Evolutionary conservation across 352 stramenopile genomes (phyloP).

Genomic region (Pythium dissotocum): DNA sequence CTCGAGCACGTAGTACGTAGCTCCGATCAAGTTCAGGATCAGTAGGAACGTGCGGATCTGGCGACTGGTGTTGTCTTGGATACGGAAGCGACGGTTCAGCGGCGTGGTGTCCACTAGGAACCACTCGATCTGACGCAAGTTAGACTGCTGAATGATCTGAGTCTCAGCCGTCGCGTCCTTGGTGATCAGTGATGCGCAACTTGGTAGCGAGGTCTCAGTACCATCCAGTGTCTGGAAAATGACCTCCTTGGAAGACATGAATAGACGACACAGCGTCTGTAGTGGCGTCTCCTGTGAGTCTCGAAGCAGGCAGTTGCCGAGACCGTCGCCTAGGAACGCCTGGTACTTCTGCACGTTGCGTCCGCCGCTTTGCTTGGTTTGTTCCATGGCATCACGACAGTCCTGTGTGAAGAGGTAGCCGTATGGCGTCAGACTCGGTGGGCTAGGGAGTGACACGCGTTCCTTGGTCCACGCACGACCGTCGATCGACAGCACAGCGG

Average conservation of each 20-base stretch:
- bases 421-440: slow-evolving; percentile 25
- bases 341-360: slow-evolving; percentile 53
- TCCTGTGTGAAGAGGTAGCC: slow-evolving; percentile 44
- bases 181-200: slow-evolving; percentile 37
- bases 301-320: slow-evolving; percentile 37
- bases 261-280: slow-evolving; percentile 38
- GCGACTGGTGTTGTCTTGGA: slow-evolving; percentile 90
- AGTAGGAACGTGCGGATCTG: slow-evolving; percentile 94
- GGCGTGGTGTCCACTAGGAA: slow-evolving; percentile 72
- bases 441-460: neutral
- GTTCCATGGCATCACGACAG: slow-evolving; percentile 31
- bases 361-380: slow-evolving; percentile 30
- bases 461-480: slow-evolving; percentile 36
- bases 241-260: slow-evolving; percentile 34
- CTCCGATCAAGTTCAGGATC: slow-evolving; percentile 39
- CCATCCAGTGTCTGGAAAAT: slow-evolving; percentile 31
- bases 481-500: slow-evolving; percentile 35
- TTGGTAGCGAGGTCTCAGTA: slow-evolving; percentile 19
- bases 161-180: slow-evolving; percentile 17
- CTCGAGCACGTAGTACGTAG: slow-evolving; percentile 35
- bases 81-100: slow-evolving; percentile 45
- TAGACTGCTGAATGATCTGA: slow-evolving; percentile 77
- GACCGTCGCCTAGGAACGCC: slow-evolving; percentile 38
- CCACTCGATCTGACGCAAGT: slow-evolving; percentile 88
- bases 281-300: slow-evolving; percentile 43